Evolutionary conservation across 1,284 basidiomycete genomes (phyloP).

Genomic region (Apiotrichum gamsii): DNA sequence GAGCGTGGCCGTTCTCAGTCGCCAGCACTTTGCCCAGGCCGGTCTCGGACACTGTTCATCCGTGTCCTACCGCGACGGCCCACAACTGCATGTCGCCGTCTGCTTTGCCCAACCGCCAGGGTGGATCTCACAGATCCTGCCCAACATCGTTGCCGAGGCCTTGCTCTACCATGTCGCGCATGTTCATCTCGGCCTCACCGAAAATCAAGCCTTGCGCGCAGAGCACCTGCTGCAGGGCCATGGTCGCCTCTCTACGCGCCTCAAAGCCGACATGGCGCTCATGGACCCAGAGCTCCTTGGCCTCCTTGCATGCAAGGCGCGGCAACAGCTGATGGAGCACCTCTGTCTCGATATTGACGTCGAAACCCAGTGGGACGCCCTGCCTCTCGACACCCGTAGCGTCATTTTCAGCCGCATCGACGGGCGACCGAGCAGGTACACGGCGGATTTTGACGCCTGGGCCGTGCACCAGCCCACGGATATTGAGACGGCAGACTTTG

Average conservation of each 20-base stretch:
- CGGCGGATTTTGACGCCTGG: conserved; percentile 2
- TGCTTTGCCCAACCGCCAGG: conserved; percentile 1
- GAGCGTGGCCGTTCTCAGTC: conserved; percentile 1
- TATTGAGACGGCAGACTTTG: conserved; percentile 3
- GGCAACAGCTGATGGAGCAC: conserved; percentile 4
- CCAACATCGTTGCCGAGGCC: conserved; percentile 1
- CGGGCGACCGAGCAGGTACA: not conserved
- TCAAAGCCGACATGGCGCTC: conserved; percentile 3
- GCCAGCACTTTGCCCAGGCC: conserved; percentile 5
- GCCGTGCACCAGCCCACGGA: not conserved
- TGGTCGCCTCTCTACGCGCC: not conserved
- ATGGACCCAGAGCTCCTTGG: not conserved
- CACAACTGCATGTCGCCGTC: conserved; percentile 1
- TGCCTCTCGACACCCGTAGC: conserved; percentile 1
- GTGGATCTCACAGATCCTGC: too few relatives aligned
- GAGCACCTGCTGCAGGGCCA: not conserved
- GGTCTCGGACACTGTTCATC: not conserved
- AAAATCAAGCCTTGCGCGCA: not conserved
- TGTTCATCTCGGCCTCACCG: conserved; percentile 14
- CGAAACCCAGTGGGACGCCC: conserved; percentile 6
- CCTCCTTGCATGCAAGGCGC: not conserved
- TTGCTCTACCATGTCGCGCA: not conserved
- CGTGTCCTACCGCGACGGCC: conserved; percentile 2
- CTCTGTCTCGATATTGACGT: conserved; percentile 7
- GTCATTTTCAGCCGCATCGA: conserved; percentile 5